phyloP scores from a whole-genome alignment of 2,329 filamentous ascomycete species.

The Claviceps digitariae region DNA sequence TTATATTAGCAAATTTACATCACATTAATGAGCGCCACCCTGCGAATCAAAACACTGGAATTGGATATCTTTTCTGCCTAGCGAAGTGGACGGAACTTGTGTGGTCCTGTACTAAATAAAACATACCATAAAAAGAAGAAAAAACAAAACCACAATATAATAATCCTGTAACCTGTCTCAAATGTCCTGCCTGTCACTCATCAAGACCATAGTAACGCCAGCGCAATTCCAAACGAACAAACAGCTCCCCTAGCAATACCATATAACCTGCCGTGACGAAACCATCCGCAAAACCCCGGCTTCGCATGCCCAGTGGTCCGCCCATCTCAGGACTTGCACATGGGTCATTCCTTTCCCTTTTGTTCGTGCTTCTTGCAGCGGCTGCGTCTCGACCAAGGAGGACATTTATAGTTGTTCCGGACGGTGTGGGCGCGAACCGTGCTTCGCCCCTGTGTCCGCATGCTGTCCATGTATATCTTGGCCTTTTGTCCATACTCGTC shows the following conservation, averaged over 20 bases:
- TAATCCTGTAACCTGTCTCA: neutral
- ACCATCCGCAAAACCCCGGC: neutral
- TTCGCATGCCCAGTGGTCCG: neutral
- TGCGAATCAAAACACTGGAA: too few species aligned
- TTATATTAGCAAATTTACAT: too few species aligned
- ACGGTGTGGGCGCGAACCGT: neutral
- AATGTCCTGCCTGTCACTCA: too few species aligned
- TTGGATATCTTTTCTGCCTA: too few species aligned
- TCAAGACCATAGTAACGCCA: slow-evolving; percentile 4
- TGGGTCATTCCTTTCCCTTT: neutral
- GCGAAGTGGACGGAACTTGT: too few species aligned
- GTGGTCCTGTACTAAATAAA: too few species aligned
- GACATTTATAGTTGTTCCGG: neutral
- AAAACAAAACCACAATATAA: neutral
- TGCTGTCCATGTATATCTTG: slow-evolving; percentile 22
- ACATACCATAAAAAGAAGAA: neutral
- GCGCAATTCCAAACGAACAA: neutral
- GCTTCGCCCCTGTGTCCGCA: neutral
- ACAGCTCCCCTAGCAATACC: neutral
- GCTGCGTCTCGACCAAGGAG: neutral
- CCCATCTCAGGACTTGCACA: neutral
- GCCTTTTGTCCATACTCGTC: slow-evolving; percentile 35
- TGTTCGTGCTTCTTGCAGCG: neutral
- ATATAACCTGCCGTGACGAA: neutral
- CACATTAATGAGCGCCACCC: too few species aligned